Base-by-base conservation (phyloP, 2,329 filamentous ascomycete species). In the Fusarium avenaceum region DNA sequence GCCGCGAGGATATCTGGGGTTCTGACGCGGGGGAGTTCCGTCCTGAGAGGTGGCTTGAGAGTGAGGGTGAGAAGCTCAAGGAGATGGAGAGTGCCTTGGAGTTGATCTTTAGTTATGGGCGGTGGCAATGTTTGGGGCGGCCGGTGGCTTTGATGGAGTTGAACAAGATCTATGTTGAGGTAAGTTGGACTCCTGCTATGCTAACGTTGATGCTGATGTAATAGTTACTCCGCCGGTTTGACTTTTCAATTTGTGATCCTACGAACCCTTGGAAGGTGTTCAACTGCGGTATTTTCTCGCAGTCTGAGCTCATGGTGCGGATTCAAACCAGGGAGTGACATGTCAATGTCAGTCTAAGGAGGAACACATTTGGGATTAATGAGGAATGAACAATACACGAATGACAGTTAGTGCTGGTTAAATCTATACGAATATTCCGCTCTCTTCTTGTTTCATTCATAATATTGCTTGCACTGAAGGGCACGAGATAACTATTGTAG, bases 141-240 rank as follows among this genome's bases (percentile, higher is more conserved):
- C 76, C 75, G 1, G 73, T 82, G 24, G 80, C 81, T 1, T 50
- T 77, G 10, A 77, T 83, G 68, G 80, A 82, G 65, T 24, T 81
- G 53, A 80, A 80, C 42, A 78, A 79, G 72, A 50, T 78, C 4
- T 74, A 80, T 32, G 79, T 82, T 20, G 82, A 85, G 76, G 80
- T 81, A 46, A 62, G 60, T 15, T 17, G 0, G 1, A 17, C 3
- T 2, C 1, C 10, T 1, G 9, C 14, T 4, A 13, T 2, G 7
- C 6, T 9, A 15, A 9, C 5, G 15, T 1, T 1, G 14, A 13
- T 17, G 5, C 59, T 61, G 11, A 17, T 26, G 6, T 0, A 3
- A 11, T 20, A 79, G 77, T 55, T 79, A 4, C 51, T 79, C 19
- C 67, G 76, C 6, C 70, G 70, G 1, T 79, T 77, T 46, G 76